Percentiles rank a stretch among this genome's conserved stretches.
phyloP scores from a whole-genome alignment of 257 asterid species.

The Lavandula angustifolia region DNA sequence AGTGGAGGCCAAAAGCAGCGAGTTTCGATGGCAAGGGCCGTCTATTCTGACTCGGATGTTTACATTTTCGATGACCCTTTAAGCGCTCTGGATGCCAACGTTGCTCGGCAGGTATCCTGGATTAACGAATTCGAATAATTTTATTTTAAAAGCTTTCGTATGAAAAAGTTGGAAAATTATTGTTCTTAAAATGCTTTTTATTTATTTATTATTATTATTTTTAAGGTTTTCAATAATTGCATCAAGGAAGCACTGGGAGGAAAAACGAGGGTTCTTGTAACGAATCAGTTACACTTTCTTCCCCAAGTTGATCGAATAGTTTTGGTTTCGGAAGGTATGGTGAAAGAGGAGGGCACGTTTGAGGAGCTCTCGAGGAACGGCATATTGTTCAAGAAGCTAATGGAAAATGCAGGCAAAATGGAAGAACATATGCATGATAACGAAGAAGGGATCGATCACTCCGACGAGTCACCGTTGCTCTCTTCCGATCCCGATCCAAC shows the following conservation, averaged over 20 bases:
- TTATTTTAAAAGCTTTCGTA: neutral
- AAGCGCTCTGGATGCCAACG: conserved; percentile 90
- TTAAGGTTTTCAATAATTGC: conserved; percentile 78
- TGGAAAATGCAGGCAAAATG: conserved; percentile 88
- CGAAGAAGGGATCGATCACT: conserved; percentile 40
- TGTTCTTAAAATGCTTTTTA: too few species aligned
- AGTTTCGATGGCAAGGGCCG: conserved; percentile 95
- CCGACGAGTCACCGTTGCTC: conserved; percentile 38
- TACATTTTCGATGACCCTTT: conserved; percentile 90
- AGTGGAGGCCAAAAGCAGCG: conserved; percentile 98
- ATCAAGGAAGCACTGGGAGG: conserved; percentile 73
- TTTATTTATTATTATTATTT: conserved; percentile 13
- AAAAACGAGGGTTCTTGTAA: conserved; percentile 84
- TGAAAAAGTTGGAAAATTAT: too few species aligned
- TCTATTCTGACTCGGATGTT: conserved; percentile 81
- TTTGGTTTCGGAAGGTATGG: conserved; percentile 70
- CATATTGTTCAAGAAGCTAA: conserved; percentile 64
- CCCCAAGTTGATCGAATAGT: conserved; percentile 79
- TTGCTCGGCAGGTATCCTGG: conserved; percentile 66
- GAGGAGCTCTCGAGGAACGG: conserved; percentile 75
- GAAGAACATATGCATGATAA: conserved; percentile 61
- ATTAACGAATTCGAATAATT: conserved; percentile 3
- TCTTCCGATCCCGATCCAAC: conserved; percentile 31
- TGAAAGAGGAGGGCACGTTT: conserved; percentile 84
- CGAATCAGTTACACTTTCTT: conserved; percentile 86